Conservation (phyloP, 257 asterid species). For the Pogostemon cablin region DNA sequence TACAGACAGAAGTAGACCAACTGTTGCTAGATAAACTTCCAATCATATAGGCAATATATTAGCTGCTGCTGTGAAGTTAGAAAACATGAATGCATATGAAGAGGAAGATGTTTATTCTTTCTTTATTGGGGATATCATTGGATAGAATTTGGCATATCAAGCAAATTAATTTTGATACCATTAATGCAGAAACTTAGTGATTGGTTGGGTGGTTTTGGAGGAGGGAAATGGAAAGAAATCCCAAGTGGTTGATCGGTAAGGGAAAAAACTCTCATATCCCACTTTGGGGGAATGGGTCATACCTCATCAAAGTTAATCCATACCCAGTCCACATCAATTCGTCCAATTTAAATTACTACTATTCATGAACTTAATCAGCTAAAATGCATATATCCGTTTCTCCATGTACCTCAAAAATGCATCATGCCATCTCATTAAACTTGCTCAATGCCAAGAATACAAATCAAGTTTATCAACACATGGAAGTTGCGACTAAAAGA, state of each 20-base stretch:
- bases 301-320: too few relatives aligned
- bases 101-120: neutral
- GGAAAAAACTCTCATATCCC: too few relatives aligned
- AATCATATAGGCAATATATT: neutral
- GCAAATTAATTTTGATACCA: neutral
- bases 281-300: too few relatives aligned
- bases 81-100: neutral
- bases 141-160: neutral
- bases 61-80: neutral
- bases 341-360: conserved; percentile 5
- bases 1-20: neutral
- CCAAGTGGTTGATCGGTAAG: too few relatives aligned
- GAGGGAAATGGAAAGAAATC: too few relatives aligned
- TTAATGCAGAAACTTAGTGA: neutral
- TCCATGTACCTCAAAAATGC: conserved; percentile 19
- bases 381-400: neutral
- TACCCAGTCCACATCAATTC: too few relatives aligned
- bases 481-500: neutral
- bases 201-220: too few relatives aligned
- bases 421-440: neutral
- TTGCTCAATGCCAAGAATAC: neutral
- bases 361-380: neutral
- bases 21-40: conserved; percentile 4
- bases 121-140: neutral
- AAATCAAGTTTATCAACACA: conserved; percentile 6